Conservation (phyloP, 768 basidiomycete species). For the Rhodotorula taiwanensis region DNA sequence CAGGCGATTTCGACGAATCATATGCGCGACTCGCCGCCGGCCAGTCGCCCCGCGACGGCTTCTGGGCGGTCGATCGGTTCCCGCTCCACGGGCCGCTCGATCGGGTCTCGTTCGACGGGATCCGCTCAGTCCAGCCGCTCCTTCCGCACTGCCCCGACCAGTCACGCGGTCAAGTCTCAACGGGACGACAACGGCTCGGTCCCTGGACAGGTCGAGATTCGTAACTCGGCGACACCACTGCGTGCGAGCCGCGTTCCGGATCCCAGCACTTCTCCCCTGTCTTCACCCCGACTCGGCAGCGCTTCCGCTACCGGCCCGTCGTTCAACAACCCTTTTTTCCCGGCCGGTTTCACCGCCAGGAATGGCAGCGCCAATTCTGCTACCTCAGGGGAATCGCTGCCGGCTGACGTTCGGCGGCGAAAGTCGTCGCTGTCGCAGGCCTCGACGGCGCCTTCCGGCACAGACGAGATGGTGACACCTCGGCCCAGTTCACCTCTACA, state of each 20-base stretch:
- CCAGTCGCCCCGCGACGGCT: conserved; percentile 41
- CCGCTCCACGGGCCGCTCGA: conserved; percentile 42
- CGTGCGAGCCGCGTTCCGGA: conserved; percentile 3
- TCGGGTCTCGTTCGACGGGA: conserved; percentile 35
- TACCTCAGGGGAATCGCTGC: too few relatives aligned
- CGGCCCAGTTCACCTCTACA: background rate
- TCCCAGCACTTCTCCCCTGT: background rate
- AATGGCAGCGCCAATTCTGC: too few relatives aligned
- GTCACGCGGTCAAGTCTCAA: background rate
- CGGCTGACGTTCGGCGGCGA: too few relatives aligned
- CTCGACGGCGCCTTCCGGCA: background rate
- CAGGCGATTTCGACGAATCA: conserved; percentile 44
- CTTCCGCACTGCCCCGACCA: conserved; percentile 15
- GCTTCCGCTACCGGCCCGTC: background rate
- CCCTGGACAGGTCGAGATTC: conserved; percentile 1
- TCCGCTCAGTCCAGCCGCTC: conserved; percentile 36
- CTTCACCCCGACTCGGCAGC: background rate
- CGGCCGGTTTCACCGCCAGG: too few relatives aligned
- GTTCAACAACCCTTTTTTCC: background rate
- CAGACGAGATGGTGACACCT: background rate
- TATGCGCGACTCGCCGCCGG: conserved; percentile 37
- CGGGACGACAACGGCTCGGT: background rate
- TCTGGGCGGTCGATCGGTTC: conserved; percentile 39
- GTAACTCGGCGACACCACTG: conserved; percentile 14
- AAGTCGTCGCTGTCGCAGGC: too few relatives aligned